Evolutionary conservation across 2,329 filamentous ascomycete genomes (phyloP), one percentile per base, ranked within the genome.

Genomic region (Dothidotthia symphoricarpi): DNA sequence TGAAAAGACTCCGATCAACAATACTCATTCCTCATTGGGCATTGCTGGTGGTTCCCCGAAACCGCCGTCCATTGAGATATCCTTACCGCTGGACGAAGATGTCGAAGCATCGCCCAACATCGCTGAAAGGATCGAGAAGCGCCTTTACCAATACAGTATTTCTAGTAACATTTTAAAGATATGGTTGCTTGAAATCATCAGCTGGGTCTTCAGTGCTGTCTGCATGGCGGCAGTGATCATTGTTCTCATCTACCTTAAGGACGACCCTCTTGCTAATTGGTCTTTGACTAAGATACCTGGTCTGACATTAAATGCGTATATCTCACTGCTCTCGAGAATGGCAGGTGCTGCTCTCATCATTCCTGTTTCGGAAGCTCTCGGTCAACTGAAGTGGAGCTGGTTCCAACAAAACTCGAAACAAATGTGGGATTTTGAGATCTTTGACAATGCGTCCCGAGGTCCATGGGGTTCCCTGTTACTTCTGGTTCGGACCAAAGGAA

Each of bases 381-480:
- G 64, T 0, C 63, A 67, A 28, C 24, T 64, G 2, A 66, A 66
- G 13, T 67, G 63, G 63, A 59, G 47, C 12, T 66, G 63, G 63
- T 66, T 66, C 10, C 19, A 39, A 2, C 31, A 43, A 0, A 24
- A 59, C 4, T 56, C 59, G 0, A 63, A 61, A 14, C 41, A 51
- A 6, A 59, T 66, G 43, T 59, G 55, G 53, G 63, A 66, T n/a
- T 64, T 59, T 12, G 63, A 66, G 17, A 59, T 61, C 0, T 66
- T 66, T 12, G 63, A 66, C n/a, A 60, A 60, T 3, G 57, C 57
- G 0, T 58, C 53, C 0, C 13, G 59, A 31, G 59, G 59, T 0
- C 58, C 59, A 0, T 61, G 58, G 55, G 59, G 59, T 0, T 37
- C 57, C 0, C 8, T 61, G 0, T 14, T 61, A 0, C 36, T 63